Evolutionary conservation across 805 yeast genomes (phyloP).

Genomic region (Hanseniaspora occidentalis): DNA sequence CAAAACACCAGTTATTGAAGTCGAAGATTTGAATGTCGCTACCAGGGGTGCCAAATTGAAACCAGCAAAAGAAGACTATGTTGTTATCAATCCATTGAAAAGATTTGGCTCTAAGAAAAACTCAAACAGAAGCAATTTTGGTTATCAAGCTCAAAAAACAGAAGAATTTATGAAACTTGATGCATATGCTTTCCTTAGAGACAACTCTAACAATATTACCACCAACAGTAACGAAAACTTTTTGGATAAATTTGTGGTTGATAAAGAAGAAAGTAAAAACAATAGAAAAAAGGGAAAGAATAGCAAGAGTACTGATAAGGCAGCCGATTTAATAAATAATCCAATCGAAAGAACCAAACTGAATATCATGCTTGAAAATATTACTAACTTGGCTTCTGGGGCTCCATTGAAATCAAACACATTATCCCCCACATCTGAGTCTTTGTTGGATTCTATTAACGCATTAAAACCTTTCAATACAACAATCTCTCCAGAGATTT

Average conservation of each 20-base stretch:
- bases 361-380: too few relatives aligned
- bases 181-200: not conserved
- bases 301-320: too few relatives aligned
- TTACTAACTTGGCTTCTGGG: too few relatives aligned
- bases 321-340: too few relatives aligned
- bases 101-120: not conserved
- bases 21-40: slow-evolving; percentile 1
- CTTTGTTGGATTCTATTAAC: slow-evolving; percentile 18
- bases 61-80: slow-evolving; percentile 17
- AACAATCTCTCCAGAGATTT: slow-evolving; percentile 13
- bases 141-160: not conserved
- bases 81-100: slow-evolving; percentile 16
- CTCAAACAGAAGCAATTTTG: not conserved
- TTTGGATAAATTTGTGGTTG: too few relatives aligned
- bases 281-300: too few relatives aligned
- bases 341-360: too few relatives aligned
- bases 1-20: not conserved
- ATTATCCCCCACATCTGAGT: slow-evolving; percentile 11
- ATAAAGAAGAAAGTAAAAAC: too few relatives aligned
- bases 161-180: not conserved
- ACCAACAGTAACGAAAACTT: not conserved
- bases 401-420: not conserved
- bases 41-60: slow-evolving; percentile 20
- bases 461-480: slow-evolving; percentile 15
- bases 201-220: not conserved